Evolutionary conservation across 1,284 basidiomycete species (phyloP).

Genomic region (Naganishia albida): DNA sequence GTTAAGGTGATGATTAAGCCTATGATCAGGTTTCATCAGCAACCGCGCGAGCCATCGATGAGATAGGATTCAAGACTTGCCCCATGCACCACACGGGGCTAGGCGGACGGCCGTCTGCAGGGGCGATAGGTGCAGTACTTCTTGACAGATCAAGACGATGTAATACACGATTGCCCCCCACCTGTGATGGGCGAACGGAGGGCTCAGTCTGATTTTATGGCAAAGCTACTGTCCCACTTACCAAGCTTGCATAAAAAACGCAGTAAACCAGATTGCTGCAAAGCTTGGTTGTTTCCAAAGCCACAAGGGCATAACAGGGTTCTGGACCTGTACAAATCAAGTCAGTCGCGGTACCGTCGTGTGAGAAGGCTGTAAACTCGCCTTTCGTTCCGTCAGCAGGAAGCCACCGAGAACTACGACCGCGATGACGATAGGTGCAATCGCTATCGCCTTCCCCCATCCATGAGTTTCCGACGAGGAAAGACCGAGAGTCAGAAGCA

Average conservation of each 20-base stretch:
- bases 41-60: neutral
- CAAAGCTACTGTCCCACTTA: neutral
- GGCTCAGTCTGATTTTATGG: neutral
- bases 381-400: slow-evolving; percentile 23
- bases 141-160: slow-evolving; percentile 19
- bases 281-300: slow-evolving; percentile 21
- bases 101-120: slow-evolving; percentile 20
- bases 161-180: slow-evolving; percentile 15
- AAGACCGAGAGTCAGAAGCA: slow-evolving; percentile 17
- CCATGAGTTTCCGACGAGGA: slow-evolving; percentile 19
- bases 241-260: slow-evolving; percentile 28
- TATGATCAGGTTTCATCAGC: neutral
- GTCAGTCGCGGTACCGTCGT: neutral
- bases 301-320: slow-evolving; percentile 26
- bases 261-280: slow-evolving; percentile 26
- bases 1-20: slow-evolving; percentile 20
- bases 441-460: slow-evolving; percentile 22
- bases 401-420: slow-evolving; percentile 25
- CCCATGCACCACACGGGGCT: slow-evolving; percentile 23
- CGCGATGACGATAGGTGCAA: slow-evolving; percentile 22
- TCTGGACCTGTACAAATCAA: slow-evolving; percentile 2
- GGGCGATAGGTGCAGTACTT: slow-evolving; percentile 10
- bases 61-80: neutral
- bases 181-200: too few species aligned
- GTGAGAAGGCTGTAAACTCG: neutral